Percentiles rank a stretch among this genome's conserved stretches.
Conservation (phyloP, 495 filamentous ascomycete genomes). For the Tetracladium marchalianum region DNA sequence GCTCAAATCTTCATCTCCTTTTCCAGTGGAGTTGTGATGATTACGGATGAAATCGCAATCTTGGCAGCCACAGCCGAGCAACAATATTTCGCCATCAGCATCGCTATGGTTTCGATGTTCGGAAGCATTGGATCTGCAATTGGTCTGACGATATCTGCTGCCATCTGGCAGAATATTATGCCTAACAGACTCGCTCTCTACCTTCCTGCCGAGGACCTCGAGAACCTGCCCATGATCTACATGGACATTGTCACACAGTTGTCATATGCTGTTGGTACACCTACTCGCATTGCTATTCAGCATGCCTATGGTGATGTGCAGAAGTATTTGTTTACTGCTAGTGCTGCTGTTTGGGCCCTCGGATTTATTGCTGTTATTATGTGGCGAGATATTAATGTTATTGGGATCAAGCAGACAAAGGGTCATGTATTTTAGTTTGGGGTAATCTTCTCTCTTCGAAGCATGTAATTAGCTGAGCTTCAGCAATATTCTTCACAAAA, state of each 20-base stretch:
- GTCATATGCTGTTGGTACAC: slow-evolving; percentile 44
- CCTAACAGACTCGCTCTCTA: slow-evolving; percentile 35
- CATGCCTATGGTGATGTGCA: slow-evolving; percentile 42
- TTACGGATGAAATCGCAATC: slow-evolving; percentile 55
- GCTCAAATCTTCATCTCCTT: slow-evolving; percentile 74
- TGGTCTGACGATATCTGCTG: slow-evolving; percentile 46
- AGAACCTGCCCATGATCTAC: slow-evolving; percentile 43
- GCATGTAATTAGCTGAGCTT: too few species aligned
- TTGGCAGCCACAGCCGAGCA: slow-evolving; percentile 56
- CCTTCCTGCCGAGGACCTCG: slow-evolving; percentile 45
- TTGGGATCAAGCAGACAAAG: slow-evolving; percentile 16
- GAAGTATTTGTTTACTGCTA: slow-evolving; percentile 36
- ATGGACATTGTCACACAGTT: slow-evolving; percentile 46
- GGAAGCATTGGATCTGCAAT: slow-evolving; percentile 53
- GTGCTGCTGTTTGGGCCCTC: slow-evolving; percentile 35
- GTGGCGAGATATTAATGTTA: slow-evolving; percentile 38
- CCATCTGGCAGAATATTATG: slow-evolving; percentile 56
- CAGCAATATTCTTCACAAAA: too few species aligned
- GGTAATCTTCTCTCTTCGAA: too few species aligned
- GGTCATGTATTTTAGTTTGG: not conserved
- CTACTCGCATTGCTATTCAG: slow-evolving; percentile 47
- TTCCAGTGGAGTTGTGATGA: slow-evolving; percentile 46
- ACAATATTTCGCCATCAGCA: slow-evolving; percentile 46
- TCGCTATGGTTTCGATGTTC: slow-evolving; percentile 51
- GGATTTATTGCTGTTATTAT: slow-evolving; percentile 32